Conservation (phyloP, 257 asterid genomes). For the Ajuga chamaepitys region DNA sequence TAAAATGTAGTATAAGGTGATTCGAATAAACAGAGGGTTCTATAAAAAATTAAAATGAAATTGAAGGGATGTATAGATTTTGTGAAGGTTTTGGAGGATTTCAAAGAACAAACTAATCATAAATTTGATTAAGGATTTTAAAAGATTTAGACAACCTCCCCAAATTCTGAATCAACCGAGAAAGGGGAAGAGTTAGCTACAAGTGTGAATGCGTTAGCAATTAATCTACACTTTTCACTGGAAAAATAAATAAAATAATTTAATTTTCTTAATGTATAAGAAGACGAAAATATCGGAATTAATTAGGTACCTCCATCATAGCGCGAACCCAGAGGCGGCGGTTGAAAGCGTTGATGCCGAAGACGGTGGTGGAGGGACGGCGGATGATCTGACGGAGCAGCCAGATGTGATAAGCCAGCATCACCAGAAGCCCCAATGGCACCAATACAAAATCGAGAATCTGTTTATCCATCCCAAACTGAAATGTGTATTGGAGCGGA, state of each 20-base stretch:
- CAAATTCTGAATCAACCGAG: neutral
- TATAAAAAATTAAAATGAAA: too few relatives aligned
- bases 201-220: neutral
- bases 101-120: neutral
- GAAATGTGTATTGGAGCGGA: neutral
- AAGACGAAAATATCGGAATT: neutral
- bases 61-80: too few relatives aligned
- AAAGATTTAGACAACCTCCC: neutral
- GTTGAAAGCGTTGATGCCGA: slow-evolving; percentile 83
- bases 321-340: slow-evolving; percentile 90
- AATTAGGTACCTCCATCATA: slow-evolving; percentile 99
- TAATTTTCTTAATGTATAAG: too few relatives aligned
- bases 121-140: neutral
- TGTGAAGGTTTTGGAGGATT: neutral
- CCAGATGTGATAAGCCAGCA: slow-evolving; percentile 74
- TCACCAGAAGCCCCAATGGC: slow-evolving; percentile 50
- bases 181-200: neutral
- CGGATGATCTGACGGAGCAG: slow-evolving; percentile 56
- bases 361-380: slow-evolving; percentile 62
- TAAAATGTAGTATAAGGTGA: too few relatives aligned
- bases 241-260: neutral
- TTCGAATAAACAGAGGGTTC: neutral
- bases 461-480: slow-evolving; percentile 38
- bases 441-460: slow-evolving; percentile 64
- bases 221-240: neutral